Conservation (phyloP, 2,329 filamentous ascomycete genomes). For the Sphaerulina musiva region DNA sequence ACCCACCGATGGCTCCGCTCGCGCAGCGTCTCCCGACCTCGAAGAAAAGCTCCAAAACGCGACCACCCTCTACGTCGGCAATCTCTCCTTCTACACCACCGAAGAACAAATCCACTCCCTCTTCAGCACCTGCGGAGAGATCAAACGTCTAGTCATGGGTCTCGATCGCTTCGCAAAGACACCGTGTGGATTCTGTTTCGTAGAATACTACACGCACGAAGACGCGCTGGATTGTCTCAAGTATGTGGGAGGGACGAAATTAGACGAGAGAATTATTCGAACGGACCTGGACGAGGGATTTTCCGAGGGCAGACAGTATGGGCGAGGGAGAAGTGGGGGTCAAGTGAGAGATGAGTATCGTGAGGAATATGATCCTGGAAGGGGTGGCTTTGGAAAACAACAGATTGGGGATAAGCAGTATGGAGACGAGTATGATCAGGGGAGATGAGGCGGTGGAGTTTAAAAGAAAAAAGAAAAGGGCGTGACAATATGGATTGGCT, state of each 20-base stretch:
- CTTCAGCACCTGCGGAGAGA: constrained; percentile 68
- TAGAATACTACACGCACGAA: constrained; percentile 97
- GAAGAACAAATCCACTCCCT: constrained; percentile 94
- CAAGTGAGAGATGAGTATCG: constrained; percentile 97
- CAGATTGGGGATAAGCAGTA: constrained; percentile 54
- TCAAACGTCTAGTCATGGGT: constrained; percentile 97
- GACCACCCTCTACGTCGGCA: constrained; percentile 94
- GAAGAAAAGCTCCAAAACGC: constrained; percentile 79
- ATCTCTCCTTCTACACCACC: constrained; percentile 75
- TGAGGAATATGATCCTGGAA: constrained; percentile 91
- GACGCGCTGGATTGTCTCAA: constrained; percentile 98
- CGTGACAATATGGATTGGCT: too few species aligned
- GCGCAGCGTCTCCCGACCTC: constrained; percentile 48
- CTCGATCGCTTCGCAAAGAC: constrained; percentile 96
- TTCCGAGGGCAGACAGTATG: constrained; percentile 91
- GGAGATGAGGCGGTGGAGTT: neutral
- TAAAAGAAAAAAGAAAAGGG: neutral
- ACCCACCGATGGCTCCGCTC: constrained; percentile 36
- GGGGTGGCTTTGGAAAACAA: constrained; percentile 80
- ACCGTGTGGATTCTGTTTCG: constrained; percentile 97
- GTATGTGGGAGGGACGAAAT: constrained; percentile 94
- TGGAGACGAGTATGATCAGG: constrained; percentile 23
- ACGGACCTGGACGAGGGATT: constrained; percentile 96
- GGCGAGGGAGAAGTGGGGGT: constrained; percentile 85
- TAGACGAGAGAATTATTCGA: constrained; percentile 92